Base-by-base conservation (phyloP, 208 protist species). In the Crithidia fasciculata region DNA sequence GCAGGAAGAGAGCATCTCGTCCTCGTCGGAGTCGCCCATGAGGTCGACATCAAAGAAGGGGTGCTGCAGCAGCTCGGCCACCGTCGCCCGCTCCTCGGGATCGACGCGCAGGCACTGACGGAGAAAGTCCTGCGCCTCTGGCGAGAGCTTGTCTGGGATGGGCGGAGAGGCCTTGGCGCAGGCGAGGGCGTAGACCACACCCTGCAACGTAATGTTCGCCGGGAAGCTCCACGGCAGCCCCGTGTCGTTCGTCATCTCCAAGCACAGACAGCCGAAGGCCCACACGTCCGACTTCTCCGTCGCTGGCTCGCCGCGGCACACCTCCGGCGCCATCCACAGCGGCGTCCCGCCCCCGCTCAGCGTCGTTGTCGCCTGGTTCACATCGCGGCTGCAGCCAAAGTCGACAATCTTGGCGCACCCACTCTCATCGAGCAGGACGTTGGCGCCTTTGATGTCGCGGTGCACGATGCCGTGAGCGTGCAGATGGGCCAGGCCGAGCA, bases 391-490 rank as follows among this genome's bases (percentile, higher is more conserved):
- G 50, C 90, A 94, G 58, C 96, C 96, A 84, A 98, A 98, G 64
- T 98, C 96, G 15, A 91, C 94, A 72, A 98, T 94, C 78, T 98
- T 98, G 6, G 93, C 87, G 37, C 67, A 83, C 18, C 94, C 95
- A 13, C 84, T 80, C 69, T 94, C 83, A 70, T 91, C 90, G 8
- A 97, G 72, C n/a, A 97, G 78, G 43, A 97, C 90, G 76, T 97
- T 97, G 5, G 88, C 91, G 40, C 93, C 93, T 60, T 97, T 97
- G 69, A 97, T 97, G 78, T 97, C 93, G 54, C 88, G 88, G 70
- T 96, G 93, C 63, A 98, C 84, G 40, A 97, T 95, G 69, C 81
- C 69, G 66, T 97, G 74, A 7, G 63, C 15, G 69, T 97, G 93
- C 2, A 97, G 72, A 59, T 97, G 91, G 18, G 86, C 49, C 4